phyloP scores from a whole-genome alignment of 2,329 filamentous ascomycete genomes.

The Fonsecaea monophora region DNA sequence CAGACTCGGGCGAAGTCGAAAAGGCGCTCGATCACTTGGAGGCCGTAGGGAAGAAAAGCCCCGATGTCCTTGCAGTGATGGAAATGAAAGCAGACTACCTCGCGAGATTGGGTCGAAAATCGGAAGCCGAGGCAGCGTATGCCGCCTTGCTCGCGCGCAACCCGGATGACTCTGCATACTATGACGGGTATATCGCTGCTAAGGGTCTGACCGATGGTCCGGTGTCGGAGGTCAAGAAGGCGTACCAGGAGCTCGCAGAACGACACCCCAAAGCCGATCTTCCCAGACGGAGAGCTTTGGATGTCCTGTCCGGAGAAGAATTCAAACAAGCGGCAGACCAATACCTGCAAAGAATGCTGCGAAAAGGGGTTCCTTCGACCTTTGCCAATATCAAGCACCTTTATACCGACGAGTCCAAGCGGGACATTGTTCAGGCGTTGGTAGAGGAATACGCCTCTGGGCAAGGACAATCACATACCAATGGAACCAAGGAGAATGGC shows the following conservation, averaged over 20 bases:
- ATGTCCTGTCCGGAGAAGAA: slow-evolving; percentile 82
- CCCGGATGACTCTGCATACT: slow-evolving; percentile 85
- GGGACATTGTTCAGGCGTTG: slow-evolving; percentile 74
- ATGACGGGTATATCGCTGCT: slow-evolving; percentile 74
- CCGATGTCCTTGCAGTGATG: slow-evolving; percentile 84
- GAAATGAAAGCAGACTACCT: slow-evolving; percentile 88
- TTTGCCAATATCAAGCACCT: slow-evolving; percentile 97
- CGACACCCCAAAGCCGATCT: slow-evolving; percentile 86
- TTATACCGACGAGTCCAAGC: slow-evolving; percentile 80
- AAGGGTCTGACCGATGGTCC: slow-evolving; percentile 70
- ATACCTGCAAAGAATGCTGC: slow-evolving; percentile 84
- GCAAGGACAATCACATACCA: slow-evolving; percentile 51
- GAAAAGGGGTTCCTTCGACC: slow-evolving; percentile 91
- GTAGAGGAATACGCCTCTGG: slow-evolving; percentile 78
- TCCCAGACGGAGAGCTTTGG: slow-evolving; percentile 81
- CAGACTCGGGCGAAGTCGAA: slow-evolving; percentile 82
- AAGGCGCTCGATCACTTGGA: slow-evolving; percentile 87
- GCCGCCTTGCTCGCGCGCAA: slow-evolving; percentile 83
- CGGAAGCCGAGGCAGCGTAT: slow-evolving; percentile 84
- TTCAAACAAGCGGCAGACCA: slow-evolving; percentile 78
- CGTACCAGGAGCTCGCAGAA: slow-evolving; percentile 82
- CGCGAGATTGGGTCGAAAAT: slow-evolving; percentile 73
- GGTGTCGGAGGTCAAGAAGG: slow-evolving; percentile 67
- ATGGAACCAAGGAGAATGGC: slow-evolving; percentile 56
- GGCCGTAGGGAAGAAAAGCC: slow-evolving; percentile 73